These are phyloP conservation scores for Russula compacta DNA, from an alignment of 768 basidiomycete genomes.

Conservation along the genomic window DNA sequence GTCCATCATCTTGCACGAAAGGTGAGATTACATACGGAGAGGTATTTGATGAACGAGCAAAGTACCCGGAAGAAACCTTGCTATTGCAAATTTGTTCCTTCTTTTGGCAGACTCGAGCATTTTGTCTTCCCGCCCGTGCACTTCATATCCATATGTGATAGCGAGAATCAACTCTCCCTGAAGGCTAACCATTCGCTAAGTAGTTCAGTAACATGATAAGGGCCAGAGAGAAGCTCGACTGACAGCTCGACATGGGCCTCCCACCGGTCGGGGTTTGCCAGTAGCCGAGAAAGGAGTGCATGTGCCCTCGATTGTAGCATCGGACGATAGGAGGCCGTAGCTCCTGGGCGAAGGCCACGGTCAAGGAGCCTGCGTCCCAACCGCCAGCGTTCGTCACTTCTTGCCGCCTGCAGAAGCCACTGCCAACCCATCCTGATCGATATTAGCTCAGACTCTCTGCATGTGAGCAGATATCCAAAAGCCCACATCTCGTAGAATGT, in stretches of 20 bases:
- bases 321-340: background rate
- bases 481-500: constrained; percentile 1
- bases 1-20: background rate
- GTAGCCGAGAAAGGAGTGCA: background rate
- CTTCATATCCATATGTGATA: constrained; percentile 3
- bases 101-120: background rate
- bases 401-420: background rate
- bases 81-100: background rate
- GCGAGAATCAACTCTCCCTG: background rate
- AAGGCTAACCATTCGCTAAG: background rate
- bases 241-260: constrained; percentile 4
- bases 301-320: background rate
- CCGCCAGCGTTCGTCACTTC: background rate
- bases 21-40: background rate
- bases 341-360: constrained; percentile 1
- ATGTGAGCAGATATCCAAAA: too few relatives aligned
- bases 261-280: background rate
- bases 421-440: background rate
- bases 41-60: background rate
- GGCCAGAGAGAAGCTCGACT: background rate
- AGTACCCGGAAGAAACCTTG: background rate
- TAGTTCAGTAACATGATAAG: background rate
- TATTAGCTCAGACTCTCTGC: background rate
- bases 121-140: background rate
- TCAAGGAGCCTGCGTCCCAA: background rate